phyloP scores from a whole-genome alignment of 257 asterid species.

The Petunia secreta region DNA sequence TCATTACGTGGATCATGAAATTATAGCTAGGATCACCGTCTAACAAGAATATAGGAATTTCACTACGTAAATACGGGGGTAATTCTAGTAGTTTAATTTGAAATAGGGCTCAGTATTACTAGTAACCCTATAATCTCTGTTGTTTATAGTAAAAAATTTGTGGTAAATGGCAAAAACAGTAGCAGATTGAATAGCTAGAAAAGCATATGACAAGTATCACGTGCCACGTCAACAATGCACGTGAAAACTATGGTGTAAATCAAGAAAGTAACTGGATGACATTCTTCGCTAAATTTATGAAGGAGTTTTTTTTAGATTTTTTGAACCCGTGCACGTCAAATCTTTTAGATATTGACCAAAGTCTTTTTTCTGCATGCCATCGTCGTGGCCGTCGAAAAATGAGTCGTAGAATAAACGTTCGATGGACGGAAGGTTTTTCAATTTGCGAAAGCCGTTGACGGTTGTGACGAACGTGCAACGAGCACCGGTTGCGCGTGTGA shows the following conservation, averaged over 20 bases:
- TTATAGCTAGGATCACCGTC: slow-evolving; percentile 19
- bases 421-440: slow-evolving; percentile 28
- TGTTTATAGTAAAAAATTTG: slow-evolving; percentile 55
- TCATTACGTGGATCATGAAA: slow-evolving; percentile 33
- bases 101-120: slow-evolving; percentile 11
- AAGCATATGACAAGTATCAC: slow-evolving; percentile 56
- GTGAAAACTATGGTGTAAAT: slow-evolving; percentile 60
- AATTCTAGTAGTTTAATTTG: slow-evolving; percentile 49
- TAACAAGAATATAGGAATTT: slow-evolving; percentile 58
- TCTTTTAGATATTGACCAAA: slow-evolving; percentile 26
- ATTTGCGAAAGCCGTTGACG: slow-evolving; percentile 42
- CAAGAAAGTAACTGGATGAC: slow-evolving; percentile 48
- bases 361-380: slow-evolving; percentile 35
- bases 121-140: slow-evolving; percentile 24
- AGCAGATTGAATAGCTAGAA: slow-evolving; percentile 76
- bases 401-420: slow-evolving; percentile 44
- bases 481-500: slow-evolving; percentile 42
- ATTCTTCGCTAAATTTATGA: slow-evolving; percentile 26
- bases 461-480: slow-evolving; percentile 59
- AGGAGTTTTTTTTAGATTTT: slow-evolving; percentile 33
- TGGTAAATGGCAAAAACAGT: slow-evolving; percentile 54
- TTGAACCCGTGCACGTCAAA: slow-evolving; percentile 41
- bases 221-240: slow-evolving; percentile 61
- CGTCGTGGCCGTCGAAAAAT: slow-evolving; percentile 62
- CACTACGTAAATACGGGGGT: slow-evolving; percentile 43